These are phyloP conservation scores for Dactylellina leptospora DNA, from an alignment of 2,329 filamentous ascomycete species.

Conservation along the genomic window DNA sequence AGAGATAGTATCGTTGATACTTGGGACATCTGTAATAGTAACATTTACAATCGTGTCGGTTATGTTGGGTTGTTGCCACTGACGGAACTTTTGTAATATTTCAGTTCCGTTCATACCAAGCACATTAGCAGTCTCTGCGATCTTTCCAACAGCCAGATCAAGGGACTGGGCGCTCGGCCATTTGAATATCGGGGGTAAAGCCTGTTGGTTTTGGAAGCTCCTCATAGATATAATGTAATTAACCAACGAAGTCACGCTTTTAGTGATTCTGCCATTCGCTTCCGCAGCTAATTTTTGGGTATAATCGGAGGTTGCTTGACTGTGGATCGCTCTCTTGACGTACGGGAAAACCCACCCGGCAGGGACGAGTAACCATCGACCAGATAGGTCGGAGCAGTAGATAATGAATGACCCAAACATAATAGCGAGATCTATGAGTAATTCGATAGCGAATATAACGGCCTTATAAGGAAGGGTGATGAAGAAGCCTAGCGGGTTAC, in stretches of 20 bases:
- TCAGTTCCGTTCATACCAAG: slow-evolving; percentile 37
- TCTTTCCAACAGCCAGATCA: slow-evolving; percentile 18
- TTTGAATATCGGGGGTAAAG: slow-evolving; percentile 15
- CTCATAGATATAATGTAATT: slow-evolving; percentile 38
- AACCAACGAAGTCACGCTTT: slow-evolving; percentile 28
- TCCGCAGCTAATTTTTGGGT: slow-evolving; percentile 55
- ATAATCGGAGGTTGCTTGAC: slow-evolving; percentile 50
- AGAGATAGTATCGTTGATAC: slow-evolving; percentile 13
- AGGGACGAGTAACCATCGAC: slow-evolving; percentile 51
- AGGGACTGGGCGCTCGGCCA: slow-evolving; percentile 30
- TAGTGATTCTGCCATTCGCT: slow-evolving; percentile 55
- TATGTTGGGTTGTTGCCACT: slow-evolving; percentile 22
- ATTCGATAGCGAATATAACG: slow-evolving; percentile 55
- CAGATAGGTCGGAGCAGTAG: slow-evolving; percentile 54
- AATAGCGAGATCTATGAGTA: slow-evolving; percentile 56
- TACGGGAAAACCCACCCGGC: slow-evolving; percentile 54
- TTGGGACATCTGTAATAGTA: neutral
- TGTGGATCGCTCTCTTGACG: slow-evolving; percentile 51
- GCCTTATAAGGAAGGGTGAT: slow-evolving; percentile 55
- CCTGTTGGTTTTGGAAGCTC: slow-evolving; percentile 24
- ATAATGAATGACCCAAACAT: slow-evolving; percentile 55
- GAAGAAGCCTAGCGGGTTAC: slow-evolving; percentile 57
- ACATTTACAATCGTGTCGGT: slow-evolving; percentile 11
- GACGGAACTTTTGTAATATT: slow-evolving; percentile 24
- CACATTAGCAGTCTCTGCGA: slow-evolving; percentile 25